Percentiles rank a stretch among this genome's conserved stretches.
phyloP scores from a whole-genome alignment of 1,139 yeast species.

The Diutina siamensis region DNA sequence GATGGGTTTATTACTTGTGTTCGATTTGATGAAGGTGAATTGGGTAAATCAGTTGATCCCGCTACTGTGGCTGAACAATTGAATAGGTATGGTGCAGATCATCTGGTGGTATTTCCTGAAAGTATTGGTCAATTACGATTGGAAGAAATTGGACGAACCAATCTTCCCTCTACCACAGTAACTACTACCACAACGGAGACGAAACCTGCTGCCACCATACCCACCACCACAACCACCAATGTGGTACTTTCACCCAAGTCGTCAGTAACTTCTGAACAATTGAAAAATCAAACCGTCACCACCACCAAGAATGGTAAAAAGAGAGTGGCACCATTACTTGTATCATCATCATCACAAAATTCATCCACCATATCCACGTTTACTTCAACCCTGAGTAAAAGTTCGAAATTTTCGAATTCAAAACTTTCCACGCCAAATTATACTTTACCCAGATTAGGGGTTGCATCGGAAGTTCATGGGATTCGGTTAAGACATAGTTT shows the following conservation, averaged over 20 bases:
- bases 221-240: neutral
- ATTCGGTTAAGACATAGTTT: constrained; percentile 15
- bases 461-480: constrained; percentile 38
- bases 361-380: neutral
- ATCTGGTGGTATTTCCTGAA: constrained; percentile 76
- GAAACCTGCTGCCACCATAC: neutral
- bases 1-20: constrained; percentile 80
- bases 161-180: neutral
- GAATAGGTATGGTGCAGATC: constrained; percentile 82
- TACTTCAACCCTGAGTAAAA: constrained; percentile 10
- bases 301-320: constrained; percentile 74
- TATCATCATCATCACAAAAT: constrained; percentile 34
- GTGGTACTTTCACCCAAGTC: neutral
- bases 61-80: constrained; percentile 58
- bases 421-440: constrained; percentile 32
- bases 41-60: constrained; percentile 59
- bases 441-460: constrained; percentile 34
- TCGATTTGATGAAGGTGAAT: constrained; percentile 54
- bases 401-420: constrained; percentile 14
- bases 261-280: constrained; percentile 7
- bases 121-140: constrained; percentile 65
- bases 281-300: constrained; percentile 27
- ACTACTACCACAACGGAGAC: neutral
- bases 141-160: constrained; percentile 32
- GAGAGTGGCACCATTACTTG: constrained; percentile 75